Base-by-base conservation (phyloP, 441 rosid species). In the Oxalis stricta region DNA sequence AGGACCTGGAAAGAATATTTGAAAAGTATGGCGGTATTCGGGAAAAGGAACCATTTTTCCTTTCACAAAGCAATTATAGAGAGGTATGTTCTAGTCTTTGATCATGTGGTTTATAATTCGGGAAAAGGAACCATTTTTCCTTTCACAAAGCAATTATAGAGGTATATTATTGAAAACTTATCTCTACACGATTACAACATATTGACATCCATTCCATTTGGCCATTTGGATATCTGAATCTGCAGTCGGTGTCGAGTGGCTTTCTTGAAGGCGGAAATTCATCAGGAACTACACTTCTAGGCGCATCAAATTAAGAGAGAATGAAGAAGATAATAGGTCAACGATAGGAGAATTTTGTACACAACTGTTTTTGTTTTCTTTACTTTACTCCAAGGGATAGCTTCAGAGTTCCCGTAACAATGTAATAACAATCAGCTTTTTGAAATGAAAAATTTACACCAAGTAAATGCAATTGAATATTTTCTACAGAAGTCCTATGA, bases 31-130 rank as follows among this genome's bases (percentile, higher is more conserved):
- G 78, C 7, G 91, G 80, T 17, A 21, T 70, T 33, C 61, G 41
- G 36, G 91, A 80, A 65, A 75, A 75, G 46, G 94, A 75, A 56
- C 91, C 94, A 13, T 84, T 77, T 70, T 68, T 55, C 63, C 76
- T 84, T 42, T 52, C 68, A 17, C 49, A 59, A 43, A 55, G 58
- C 38, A 59, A 53, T 44, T 33, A 64, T 48, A 52, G 20, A 13
- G 80, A 73, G 87, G 94, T 64, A 73, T 14, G n/a, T 33, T 38
- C 22, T 12, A 9, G 32, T 10, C 7, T 10, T 21, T 3, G 26
- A 13, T 21, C 18, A 32, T 13, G 11, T 12, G 28, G 20, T 14
- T 7, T 26, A 19, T 30, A 19, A 10, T 29, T 12, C 14, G 5
- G 31, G 7, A 6, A 2, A 26, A 18, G 30, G 14, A 14, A 8